These are phyloP conservation scores for Myriosclerotinia duriaeana DNA, from an alignment of 2,329 filamentous ascomycete genomes.

Conservation along the genomic window DNA sequence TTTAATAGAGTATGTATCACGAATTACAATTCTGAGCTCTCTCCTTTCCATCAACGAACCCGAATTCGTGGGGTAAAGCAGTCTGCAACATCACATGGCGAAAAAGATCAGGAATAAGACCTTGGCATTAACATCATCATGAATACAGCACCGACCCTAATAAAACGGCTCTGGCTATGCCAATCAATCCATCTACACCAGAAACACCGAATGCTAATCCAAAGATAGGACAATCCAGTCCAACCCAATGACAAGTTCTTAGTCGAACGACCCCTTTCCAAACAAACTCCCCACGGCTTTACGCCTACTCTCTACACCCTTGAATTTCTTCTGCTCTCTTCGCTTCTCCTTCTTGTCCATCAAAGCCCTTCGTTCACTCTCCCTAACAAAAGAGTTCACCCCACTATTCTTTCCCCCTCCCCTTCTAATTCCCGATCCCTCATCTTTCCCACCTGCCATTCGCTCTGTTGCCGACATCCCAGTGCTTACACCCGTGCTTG, in stretches of 20 bases:
- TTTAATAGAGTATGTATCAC: not conserved
- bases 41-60: not conserved
- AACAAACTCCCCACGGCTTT: constrained; percentile 59
- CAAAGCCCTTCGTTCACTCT: constrained; percentile 56
- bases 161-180: not conserved
- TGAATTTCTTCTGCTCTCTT: constrained; percentile 57
- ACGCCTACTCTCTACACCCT: constrained; percentile 56
- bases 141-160: not conserved
- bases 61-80: not conserved
- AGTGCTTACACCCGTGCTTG: constrained; percentile 39
- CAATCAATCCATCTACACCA: constrained; percentile 8
- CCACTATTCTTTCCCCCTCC: constrained; percentile 60
- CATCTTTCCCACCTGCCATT: constrained; percentile 43
- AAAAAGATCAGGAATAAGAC: constrained; percentile 2
- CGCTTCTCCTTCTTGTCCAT: constrained; percentile 57
- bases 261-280: constrained; percentile 54
- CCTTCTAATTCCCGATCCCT: constrained; percentile 57
- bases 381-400: constrained; percentile 59
- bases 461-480: constrained; percentile 36
- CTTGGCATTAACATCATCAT: constrained; percentile 17
- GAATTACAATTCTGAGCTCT: not conserved
- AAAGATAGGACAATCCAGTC: constrained; percentile 13
- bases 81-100: constrained; percentile 6
- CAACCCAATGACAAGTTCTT: constrained; percentile 11
- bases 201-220: constrained; percentile 16